Conservation (phyloP, 1,139 yeast genomes). For the Debaryomyces coudertii region DNA sequence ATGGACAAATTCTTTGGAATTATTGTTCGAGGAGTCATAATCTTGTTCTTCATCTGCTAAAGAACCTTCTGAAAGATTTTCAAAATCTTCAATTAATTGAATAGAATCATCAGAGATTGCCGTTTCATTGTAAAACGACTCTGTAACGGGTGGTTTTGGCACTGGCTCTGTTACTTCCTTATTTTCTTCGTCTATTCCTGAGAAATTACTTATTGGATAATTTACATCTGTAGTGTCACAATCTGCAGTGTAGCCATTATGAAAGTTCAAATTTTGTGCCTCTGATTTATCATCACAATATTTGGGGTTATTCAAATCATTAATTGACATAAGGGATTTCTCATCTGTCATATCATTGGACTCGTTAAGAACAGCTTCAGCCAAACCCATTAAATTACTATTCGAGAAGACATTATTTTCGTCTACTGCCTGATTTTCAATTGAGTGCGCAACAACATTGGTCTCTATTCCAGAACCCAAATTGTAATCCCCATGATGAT, state of each 20-base stretch:
- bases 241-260: conserved; percentile 11
- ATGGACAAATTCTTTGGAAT: conserved; percentile 10
- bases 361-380: conserved; percentile 16
- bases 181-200: conserved; percentile 4
- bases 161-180: background rate
- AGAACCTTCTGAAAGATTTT: conserved; percentile 30
- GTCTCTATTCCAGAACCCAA: background rate
- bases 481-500: background rate
- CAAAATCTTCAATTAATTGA: conserved; percentile 21
- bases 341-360: background rate
- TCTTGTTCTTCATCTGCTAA: conserved; percentile 30
- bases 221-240: conserved; percentile 9
- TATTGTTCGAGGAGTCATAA: conserved; percentile 11
- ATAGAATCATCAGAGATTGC: conserved; percentile 13
- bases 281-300: background rate
- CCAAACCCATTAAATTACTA: conserved; percentile 16
- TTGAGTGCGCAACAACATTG: background rate
- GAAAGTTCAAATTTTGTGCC: background rate
- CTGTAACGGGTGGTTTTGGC: conserved; percentile 23
- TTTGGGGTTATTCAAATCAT: background rate
- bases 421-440: background rate
- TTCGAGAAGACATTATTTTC: conserved; percentile 9
- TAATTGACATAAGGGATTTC: background rate
- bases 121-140: conserved; percentile 21
- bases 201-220: background rate